Base-by-base conservation (phyloP, 2,329 filamentous ascomycete genomes). In the Colletotrichum eremochloae region DNA sequence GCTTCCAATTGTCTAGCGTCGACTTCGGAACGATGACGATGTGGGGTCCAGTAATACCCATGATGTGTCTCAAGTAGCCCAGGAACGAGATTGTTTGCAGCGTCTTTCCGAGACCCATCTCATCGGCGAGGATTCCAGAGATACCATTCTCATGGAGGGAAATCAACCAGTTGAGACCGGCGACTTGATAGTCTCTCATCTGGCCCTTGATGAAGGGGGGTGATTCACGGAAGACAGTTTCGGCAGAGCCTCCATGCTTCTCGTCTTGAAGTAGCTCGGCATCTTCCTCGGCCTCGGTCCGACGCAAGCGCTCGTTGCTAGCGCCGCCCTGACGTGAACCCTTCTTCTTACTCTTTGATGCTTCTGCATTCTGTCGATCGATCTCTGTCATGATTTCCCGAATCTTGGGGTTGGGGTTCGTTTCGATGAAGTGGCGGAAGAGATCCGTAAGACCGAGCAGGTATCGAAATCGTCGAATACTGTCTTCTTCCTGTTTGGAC, bases 71-170 rank as follows among this genome's bases (percentile, higher is more conserved):
- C 55, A 99, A 86, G 80, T 99, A 99, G 3, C 96, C 96, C 44
- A 99, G 85, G 83, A 99, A 99, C 1, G 96, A 93, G 72, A 99
- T 99, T 0, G 96, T 99, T 83, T 99, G 96, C 38, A 99, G 84
- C 0, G 96, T 99, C 86, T 99, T 99, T 78, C 96, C 96, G 29
- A 99, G 87, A 82, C 96, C 96, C 96, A 99, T 99, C 84, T 99
- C 96, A 79, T 99, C 96, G 73, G 96, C 96, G 62, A 99, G 86
- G 75, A 99, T 99, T 76, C 96, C 96, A 29, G 96, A 98, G 76
- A 99, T 99, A 85, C 96, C 96, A 78, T 99, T 99, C 82, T 99
- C 96, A 78, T 99, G 96, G 7, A 99, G 88, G 15, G 95, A 98
- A 76, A 99, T 95, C 57, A 99, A 89, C 96, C 96, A 99, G 82